Percentiles rank a stretch among this genome's conserved stretches.
Conservation (phyloP, 2,329 filamentous ascomycete species). For the Tolypocladium endophyticum region DNA sequence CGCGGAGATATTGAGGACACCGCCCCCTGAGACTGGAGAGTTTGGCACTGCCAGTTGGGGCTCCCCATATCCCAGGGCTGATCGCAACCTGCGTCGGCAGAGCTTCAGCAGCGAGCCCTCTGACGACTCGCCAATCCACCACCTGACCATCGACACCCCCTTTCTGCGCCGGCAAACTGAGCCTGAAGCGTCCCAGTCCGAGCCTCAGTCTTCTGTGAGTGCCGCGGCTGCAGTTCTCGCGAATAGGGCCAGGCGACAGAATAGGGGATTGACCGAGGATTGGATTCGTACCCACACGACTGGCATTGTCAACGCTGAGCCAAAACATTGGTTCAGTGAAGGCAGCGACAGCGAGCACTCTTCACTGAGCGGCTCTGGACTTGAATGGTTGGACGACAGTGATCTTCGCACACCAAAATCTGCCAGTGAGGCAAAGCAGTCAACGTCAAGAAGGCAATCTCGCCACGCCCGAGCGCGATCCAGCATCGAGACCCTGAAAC, state of each 20-base stretch:
- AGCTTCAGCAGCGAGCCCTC: constrained; percentile 49
- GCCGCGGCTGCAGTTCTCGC: constrained; percentile 53
- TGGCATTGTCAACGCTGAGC: constrained; percentile 57
- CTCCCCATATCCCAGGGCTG: constrained; percentile 71
- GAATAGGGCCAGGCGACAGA: constrained; percentile 49
- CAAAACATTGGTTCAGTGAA: constrained; percentile 76
- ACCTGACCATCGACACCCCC: constrained; percentile 50
- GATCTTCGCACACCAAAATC: constrained; percentile 38
- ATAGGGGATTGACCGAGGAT: constrained; percentile 63
- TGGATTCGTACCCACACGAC: constrained; percentile 81
- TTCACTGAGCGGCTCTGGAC: constrained; percentile 59
- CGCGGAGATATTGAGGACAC: constrained; percentile 44
- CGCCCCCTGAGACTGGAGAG: constrained; percentile 24
- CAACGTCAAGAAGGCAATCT: constrained; percentile 13
- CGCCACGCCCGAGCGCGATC: constrained; percentile 36
- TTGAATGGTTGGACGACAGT: constrained; percentile 40
- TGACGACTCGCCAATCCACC: constrained; percentile 50
- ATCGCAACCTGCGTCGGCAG: constrained; percentile 35
- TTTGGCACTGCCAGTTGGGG: constrained; percentile 78
- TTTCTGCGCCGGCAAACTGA: constrained; percentile 48
- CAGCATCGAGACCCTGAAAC: constrained; percentile 46
- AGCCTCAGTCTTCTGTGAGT: constrained; percentile 25
- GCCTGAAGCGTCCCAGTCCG: constrained; percentile 19
- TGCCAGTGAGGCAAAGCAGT: constrained; percentile 9
- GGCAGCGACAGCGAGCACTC: constrained; percentile 60